Conservation (phyloP, 805 yeast species). For the Schwanniomyces yamadae region DNA sequence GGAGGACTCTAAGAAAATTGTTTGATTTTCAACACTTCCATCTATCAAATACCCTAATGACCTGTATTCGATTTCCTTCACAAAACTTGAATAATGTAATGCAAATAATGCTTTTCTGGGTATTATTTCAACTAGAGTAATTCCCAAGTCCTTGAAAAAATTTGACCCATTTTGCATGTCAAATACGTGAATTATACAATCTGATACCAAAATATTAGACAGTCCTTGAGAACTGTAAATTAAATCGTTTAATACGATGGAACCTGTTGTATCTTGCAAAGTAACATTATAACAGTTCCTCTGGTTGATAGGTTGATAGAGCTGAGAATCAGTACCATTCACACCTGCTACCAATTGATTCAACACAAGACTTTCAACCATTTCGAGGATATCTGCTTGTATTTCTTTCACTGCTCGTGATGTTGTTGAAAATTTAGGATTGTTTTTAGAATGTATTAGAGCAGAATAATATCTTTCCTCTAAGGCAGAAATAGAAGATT, state of each 20-base stretch:
- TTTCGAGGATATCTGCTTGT: conserved; percentile 22
- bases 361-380: conserved; percentile 27
- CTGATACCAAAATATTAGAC: conserved; percentile 21
- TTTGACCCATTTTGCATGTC: conserved; percentile 10
- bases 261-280: conserved; percentile 8
- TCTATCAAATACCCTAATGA: conserved; percentile 56
- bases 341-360: conserved; percentile 26
- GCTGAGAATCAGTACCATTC: conserved; percentile 24
- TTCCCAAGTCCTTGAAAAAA: conserved; percentile 21
- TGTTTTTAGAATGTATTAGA: conserved; percentile 16
- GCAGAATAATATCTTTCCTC: conserved; percentile 29
- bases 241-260: conserved; percentile 19
- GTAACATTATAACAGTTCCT: conserved; percentile 13
- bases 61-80: conserved; percentile 66
- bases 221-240: conserved; percentile 15
- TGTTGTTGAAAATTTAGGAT: conserved; percentile 19
- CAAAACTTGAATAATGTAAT: conserved; percentile 56
- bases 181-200: conserved; percentile 38
- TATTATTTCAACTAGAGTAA: conserved; percentile 23
- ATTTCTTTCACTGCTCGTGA: conserved; percentile 33
- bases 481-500: conserved; percentile 24
- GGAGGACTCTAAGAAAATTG: conserved; percentile 54
- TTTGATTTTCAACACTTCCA: conserved; percentile 49
- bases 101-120: conserved; percentile 40
- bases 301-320: conserved; percentile 10